Conservation (phyloP, 2,329 filamentous ascomycete genomes). For the Penicillium sp. region DNA sequence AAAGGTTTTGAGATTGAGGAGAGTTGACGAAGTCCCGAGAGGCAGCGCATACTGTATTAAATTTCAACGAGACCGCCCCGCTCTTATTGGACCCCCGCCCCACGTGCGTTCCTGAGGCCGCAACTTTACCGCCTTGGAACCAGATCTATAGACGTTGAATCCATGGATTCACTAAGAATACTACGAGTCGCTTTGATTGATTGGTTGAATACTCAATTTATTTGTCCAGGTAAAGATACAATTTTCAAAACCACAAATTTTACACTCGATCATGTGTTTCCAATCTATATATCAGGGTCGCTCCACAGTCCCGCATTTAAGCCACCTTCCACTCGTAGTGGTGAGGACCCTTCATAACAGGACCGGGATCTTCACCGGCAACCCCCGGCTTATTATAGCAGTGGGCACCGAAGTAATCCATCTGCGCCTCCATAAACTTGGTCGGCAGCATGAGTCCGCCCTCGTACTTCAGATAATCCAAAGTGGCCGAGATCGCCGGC, state of each 20-base stretch:
- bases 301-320: neutral
- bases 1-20: slow-evolving; percentile 29
- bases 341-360: slow-evolving; percentile 58
- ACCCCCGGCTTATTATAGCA: slow-evolving; percentile 58
- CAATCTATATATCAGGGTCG: slow-evolving; percentile 2
- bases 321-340: slow-evolving; percentile 61
- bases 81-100: slow-evolving; percentile 28
- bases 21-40: slow-evolving; percentile 19
- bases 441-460: slow-evolving; percentile 63
- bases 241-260: neutral
- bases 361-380: slow-evolving; percentile 54
- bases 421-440: slow-evolving; percentile 68
- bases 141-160: neutral
- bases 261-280: neutral
- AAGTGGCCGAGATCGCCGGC: slow-evolving; percentile 60
- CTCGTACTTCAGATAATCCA: slow-evolving; percentile 69
- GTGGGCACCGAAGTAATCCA: slow-evolving; percentile 71
- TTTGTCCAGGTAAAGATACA: neutral
- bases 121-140: slow-evolving; percentile 5
- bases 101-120: slow-evolving; percentile 29
- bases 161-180: neutral
- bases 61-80: slow-evolving; percentile 15
- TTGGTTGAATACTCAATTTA: too few species aligned
- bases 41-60: slow-evolving; percentile 22
- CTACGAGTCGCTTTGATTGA: too few species aligned